Percentiles rank a stretch among this genome's conserved stretches.
Evolutionary conservation across 352 stramenopile species (phyloP).

Genomic region (Globisporangium paddicum): DNA sequence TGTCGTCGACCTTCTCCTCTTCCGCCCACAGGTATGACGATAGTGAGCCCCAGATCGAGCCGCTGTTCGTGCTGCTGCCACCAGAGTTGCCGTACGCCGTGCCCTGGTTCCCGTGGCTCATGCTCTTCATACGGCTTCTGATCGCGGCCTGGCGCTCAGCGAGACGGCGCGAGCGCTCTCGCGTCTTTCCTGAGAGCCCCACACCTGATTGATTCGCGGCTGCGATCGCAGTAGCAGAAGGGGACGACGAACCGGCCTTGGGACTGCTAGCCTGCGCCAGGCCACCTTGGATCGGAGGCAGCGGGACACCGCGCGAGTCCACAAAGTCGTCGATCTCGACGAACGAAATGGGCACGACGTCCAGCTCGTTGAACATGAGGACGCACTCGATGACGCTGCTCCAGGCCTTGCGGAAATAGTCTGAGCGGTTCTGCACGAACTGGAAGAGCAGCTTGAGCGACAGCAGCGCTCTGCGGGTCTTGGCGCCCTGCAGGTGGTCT

Average conservation of each 20-base stretch:
- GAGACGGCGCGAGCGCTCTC: conserved; percentile 71
- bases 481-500: conserved; percentile 59
- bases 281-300: conserved; percentile 66
- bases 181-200: conserved; percentile 71
- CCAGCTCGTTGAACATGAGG: conserved; percentile 87
- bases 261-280: conserved; percentile 20
- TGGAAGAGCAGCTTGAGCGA: conserved; percentile 81
- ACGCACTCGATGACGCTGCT: conserved; percentile 78
- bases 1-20: conserved; percentile 75
- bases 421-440: conserved; percentile 78
- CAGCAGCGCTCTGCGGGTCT: conserved; percentile 69
- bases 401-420: conserved; percentile 79
- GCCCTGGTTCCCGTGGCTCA: conserved; percentile 51
- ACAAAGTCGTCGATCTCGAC: conserved; percentile 89
- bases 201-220: conserved; percentile 18
- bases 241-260: conserved; percentile 22
- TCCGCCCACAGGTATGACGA: conserved; percentile 84
- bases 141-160: conserved; percentile 80
- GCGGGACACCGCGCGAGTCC: conserved; percentile 69
- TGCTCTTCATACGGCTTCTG: conserved; percentile 76
- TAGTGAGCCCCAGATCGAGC: conserved; percentile 78
- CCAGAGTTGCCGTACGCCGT: conserved; percentile 37
- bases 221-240: conserved; percentile 9
- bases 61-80: conserved; percentile 23
- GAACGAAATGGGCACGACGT: conserved; percentile 78